phyloP scores from a whole-genome alignment of 306 rosid genomes.

The Casuarina equisetifolia region DNA sequence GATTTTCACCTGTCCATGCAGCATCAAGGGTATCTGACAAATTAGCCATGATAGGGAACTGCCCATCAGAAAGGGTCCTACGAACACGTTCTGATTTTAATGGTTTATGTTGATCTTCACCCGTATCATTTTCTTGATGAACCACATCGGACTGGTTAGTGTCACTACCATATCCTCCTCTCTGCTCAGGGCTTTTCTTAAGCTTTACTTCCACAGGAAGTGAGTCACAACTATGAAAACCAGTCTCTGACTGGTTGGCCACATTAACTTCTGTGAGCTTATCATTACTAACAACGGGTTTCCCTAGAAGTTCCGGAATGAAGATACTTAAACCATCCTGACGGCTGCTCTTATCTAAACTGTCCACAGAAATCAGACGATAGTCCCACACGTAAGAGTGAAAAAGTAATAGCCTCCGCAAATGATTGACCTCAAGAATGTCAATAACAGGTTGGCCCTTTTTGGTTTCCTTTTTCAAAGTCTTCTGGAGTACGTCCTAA shows the following conservation, averaged over 20 bases:
- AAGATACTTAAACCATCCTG: slow-evolving; percentile 39
- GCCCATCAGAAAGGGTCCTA: slow-evolving; percentile 74
- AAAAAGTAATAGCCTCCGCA: slow-evolving; percentile 79
- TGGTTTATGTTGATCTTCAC: slow-evolving; percentile 33
- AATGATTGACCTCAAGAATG: slow-evolving; percentile 77
- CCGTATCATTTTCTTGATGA: slow-evolving; percentile 35
- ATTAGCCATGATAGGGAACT: slow-evolving; percentile 48
- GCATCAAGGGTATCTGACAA: slow-evolving; percentile 89
- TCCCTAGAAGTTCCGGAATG: slow-evolving; percentile 48
- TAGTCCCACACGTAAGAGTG: slow-evolving; percentile 88
- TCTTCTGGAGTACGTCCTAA: slow-evolving; percentile 65
- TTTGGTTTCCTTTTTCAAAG: slow-evolving; percentile 51
- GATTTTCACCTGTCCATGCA: slow-evolving; percentile 76
- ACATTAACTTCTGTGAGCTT: slow-evolving; percentile 33
- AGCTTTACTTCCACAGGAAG: slow-evolving; percentile 35
- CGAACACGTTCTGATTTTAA: slow-evolving; percentile 41
- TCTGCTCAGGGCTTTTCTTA: slow-evolving; percentile 30
- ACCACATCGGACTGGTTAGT: slow-evolving; percentile 32
- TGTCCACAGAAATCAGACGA: slow-evolving; percentile 58
- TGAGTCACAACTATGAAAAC: slow-evolving; percentile 41
- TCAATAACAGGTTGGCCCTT: slow-evolving; percentile 67
- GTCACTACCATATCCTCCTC: slow-evolving; percentile 37
- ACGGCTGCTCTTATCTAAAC: slow-evolving; percentile 34
- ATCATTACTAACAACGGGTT: slow-evolving; percentile 32
- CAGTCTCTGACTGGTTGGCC: slow-evolving; percentile 38